Evolutionary conservation across 352 stramenopile species (phyloP).

Genomic region (Hyaloperonospora brassicae): DNA sequence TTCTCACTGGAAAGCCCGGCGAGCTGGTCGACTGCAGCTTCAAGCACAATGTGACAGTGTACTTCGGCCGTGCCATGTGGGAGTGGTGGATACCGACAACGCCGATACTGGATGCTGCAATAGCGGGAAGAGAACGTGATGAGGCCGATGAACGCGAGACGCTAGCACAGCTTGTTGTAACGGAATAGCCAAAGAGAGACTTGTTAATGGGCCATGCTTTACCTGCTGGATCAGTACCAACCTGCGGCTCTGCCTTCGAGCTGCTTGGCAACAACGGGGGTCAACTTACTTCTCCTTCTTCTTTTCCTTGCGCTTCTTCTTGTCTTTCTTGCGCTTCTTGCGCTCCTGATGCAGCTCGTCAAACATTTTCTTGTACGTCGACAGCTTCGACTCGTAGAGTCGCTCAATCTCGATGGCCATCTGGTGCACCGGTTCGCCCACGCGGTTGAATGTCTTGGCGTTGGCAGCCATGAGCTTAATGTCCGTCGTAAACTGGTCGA

Average conservation of each 20-base stretch:
- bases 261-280: conserved; percentile 24
- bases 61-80: conserved; percentile 51
- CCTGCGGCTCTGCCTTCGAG: no score
- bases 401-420: conserved; percentile 78
- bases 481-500: conserved; percentile 71
- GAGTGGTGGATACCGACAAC: conserved; percentile 53
- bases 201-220: background rate
- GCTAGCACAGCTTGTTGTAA: conserved; percentile 25
- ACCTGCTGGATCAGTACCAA: no score
- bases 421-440: conserved; percentile 71
- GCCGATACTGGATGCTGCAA: conserved; percentile 27
- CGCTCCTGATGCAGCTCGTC: conserved; percentile 70
- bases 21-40: conserved; percentile 45
- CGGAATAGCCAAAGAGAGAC: conserved; percentile 18
- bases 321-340: conserved; percentile 86
- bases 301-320: conserved; percentile 87
- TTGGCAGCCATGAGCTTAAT: conserved; percentile 78
- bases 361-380: conserved; percentile 56
- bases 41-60: conserved; percentile 44
- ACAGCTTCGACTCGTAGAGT: conserved; percentile 65
- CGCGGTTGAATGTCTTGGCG: conserved; percentile 79
- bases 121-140: conserved; percentile 15
- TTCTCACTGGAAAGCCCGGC: conserved; percentile 39
- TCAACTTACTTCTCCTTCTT: conserved; percentile 73
- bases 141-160: background rate